Percentiles rank a stretch among this genome's conserved stretches.
Conservation (phyloP, 2,329 filamentous ascomycete species). For the Fusarium sterilihyphosum region DNA sequence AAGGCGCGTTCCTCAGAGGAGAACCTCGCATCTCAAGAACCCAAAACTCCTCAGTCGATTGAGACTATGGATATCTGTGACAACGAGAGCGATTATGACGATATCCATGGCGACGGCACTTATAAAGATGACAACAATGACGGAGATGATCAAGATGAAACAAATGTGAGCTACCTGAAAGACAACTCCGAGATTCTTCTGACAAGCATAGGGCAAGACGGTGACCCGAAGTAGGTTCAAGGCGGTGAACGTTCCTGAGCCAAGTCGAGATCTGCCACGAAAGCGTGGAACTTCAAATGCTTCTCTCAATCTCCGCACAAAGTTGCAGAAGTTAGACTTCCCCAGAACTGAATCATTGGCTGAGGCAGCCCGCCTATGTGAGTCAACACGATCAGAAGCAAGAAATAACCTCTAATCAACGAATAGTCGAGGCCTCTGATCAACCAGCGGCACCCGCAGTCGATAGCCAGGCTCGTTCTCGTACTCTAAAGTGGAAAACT, state of each 20-base stretch:
- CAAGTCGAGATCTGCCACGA: background rate
- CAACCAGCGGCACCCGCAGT: background rate
- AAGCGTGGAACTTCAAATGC: background rate
- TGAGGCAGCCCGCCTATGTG: background rate
- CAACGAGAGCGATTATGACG: background rate
- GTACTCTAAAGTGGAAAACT: background rate
- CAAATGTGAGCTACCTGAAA: background rate
- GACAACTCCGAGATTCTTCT: background rate
- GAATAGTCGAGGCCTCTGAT: background rate
- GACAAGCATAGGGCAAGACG: background rate
- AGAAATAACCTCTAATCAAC: background rate
- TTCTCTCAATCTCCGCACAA: background rate
- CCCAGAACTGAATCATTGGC: too few species aligned
- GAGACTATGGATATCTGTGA: background rate
- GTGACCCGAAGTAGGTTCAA: background rate
- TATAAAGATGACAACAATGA: too few species aligned
- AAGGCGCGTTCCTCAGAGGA: rapidly evolving
- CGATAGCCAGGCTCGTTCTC: background rate
- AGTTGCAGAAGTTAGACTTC: background rate
- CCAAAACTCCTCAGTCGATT: background rate
- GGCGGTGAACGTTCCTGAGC: background rate
- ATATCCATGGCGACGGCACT: background rate
- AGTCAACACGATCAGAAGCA: background rate
- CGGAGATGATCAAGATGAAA: background rate
- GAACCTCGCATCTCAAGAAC: background rate